Evolutionary conservation across 2,329 filamentous ascomycete genomes (phyloP), one percentile per base, ranked within the genome.

Genomic region (Aureobasidium sp.): DNA sequence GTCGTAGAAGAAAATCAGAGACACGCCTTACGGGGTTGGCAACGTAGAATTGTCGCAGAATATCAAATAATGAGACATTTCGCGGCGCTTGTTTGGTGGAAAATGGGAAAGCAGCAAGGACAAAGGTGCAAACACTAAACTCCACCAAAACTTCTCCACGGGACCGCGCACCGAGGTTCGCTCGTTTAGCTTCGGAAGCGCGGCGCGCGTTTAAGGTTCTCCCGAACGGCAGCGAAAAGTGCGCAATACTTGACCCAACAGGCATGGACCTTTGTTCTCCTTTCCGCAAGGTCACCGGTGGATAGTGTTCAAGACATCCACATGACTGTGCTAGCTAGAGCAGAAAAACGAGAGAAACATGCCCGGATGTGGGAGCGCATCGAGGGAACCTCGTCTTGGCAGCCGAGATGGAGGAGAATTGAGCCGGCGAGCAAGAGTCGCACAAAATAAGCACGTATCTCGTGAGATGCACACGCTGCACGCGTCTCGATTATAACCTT

Each of bases 21-120:
- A 21, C 29, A 35, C 13, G 40, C 17, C 40, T 17, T 37, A 35
- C 19, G 29, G 23, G 10, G 35, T 27, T 25, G 38, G 13, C 43
- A 58, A 58, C 55, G 55, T 47, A 58, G 55, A 58, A 40, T 35
- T 58, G 55, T 58, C 55, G 42, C 55, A 58, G 43, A 49, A 58
- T 47, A 19, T 47, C 31, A 47, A 40, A 58, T 58, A 47, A 38
- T 58, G 55, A 58, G 55, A 58, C 55, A 58, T 38, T 49, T 38
- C 7, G 23, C 25, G 55, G 23, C 53, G 19, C 38, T 37, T 57
- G 53, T 45, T 27, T 57, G 53, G 38, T 55, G 51, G 51, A 43
- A 43, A 55, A 23, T 38, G 19, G 23, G 13, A 46, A 25, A 15
- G 8, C 40, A 43, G 43, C 43, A 29, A 46, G 25, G 23, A 37